These are phyloP conservation scores for Teunomyces aglyptinius DNA, from an alignment of 805 yeast species.

Conservation along the genomic window DNA sequence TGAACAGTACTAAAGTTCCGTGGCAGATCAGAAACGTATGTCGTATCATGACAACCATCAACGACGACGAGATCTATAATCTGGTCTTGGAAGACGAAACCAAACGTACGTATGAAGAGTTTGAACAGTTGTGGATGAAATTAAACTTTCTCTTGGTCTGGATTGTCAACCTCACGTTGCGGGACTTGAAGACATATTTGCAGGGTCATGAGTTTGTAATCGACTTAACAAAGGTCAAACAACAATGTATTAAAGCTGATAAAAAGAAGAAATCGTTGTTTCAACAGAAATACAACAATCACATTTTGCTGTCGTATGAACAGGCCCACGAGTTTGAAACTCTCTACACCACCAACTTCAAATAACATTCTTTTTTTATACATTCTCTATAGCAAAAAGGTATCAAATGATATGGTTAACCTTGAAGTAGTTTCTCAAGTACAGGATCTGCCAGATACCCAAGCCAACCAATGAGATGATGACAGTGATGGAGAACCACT, in stretches of 20 bases:
- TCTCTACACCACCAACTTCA: not conserved
- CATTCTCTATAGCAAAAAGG: not conserved
- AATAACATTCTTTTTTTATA: not conserved
- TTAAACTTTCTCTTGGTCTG: constrained; percentile 22
- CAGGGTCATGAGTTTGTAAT: not conserved
- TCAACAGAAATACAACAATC: not conserved
- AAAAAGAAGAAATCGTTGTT: not conserved
- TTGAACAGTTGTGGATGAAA: constrained; percentile 25
- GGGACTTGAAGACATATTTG: constrained; percentile 1
- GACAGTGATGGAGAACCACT: constrained; percentile 75
- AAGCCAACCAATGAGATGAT: constrained; percentile 68
- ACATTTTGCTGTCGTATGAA: not conserved
- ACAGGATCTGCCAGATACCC: constrained; percentile 91
- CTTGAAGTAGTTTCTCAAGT: constrained; percentile 89
- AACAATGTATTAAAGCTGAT: not conserved
- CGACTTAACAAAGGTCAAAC: not conserved
- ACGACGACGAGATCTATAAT: constrained; percentile 12
- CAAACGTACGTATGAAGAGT: constrained; percentile 14
- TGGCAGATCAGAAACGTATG: constrained; percentile 11
- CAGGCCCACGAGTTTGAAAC: not conserved
- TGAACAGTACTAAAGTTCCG: not conserved
- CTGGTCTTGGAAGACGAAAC: constrained; percentile 22
- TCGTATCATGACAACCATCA: constrained; percentile 8
- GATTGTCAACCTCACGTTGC: constrained; percentile 15
- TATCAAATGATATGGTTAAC: constrained; percentile 68